Base-by-base conservation (phyloP, 2,329 filamentous ascomycete species). In the Lachnellula cervina region DNA sequence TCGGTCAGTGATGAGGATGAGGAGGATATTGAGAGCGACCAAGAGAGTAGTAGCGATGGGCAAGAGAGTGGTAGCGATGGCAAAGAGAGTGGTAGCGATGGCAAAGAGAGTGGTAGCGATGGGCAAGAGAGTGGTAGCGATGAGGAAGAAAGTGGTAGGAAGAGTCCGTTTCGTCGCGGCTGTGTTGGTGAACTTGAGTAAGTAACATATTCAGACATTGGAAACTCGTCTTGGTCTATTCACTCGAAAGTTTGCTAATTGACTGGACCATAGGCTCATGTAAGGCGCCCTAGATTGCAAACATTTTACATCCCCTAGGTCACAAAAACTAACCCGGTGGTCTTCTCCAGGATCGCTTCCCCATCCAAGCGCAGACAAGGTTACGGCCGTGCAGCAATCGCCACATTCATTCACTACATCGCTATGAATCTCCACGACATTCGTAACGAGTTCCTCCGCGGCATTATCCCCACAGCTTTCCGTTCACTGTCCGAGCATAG, bases 331-430 rank as follows among this genome's bases (percentile, higher is more conserved):
- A 13, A 32, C 9, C 9, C 28, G 11, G 13, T 4, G 9, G 3
- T 13, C 28, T 32, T 32, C 9, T 32, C 28, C 3, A 32, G 28
- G 28, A 85, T 96, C 59, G 90, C 90, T 0, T 73, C 76, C 1
- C 72, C 72, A 4, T 66, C 70, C 0, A 73, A 82, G 32, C 83
- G 86, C 23, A 76, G 86, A 0, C 74, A 76, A 7, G 90, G 90
- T 0, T 74, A 84, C 6, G 91, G 90, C 0, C 75, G 77, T 5
- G 80, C 81, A 0, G 82, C 88, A 0, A 76, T 96, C 1, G 68
- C 83, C 2, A 74, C 82, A 0, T 87, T 97, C 54, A 66, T 97
- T 49, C 71, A 76, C 46, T 97, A 91, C 66, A 76, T 96, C 5
- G 62, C 76, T 4, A 68, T 68, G 1, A 76, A 88, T 7, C 57